Evolutionary conservation across 495 filamentous ascomycete species (phyloP), one percentile per base, ranked within the genome.

Genomic region (Penicillium pancosmium): DNA sequence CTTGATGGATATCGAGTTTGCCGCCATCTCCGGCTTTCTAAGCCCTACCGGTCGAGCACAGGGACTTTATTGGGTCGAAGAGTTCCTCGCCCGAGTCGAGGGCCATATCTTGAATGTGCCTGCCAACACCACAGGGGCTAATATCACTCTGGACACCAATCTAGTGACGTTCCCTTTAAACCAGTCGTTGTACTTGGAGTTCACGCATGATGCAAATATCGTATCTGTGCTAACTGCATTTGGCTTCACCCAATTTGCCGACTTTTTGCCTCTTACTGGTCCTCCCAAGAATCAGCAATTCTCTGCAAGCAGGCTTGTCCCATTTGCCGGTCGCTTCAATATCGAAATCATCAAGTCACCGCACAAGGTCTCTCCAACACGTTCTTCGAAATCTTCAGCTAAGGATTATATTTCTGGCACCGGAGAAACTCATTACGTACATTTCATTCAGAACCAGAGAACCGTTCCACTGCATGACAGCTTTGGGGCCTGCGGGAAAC

Each of bases 401-500:
- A 12, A 40, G 0, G 57, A 62, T 4, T 70, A 68, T 43, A 35
- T 64, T n/a, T 3, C 48, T 3, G 55, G 60, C 16, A 65, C 59
- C 7, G 51, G 25, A 10, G 71, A 76, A 55, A 88, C 83, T 4
- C 76, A 64, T 11, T 88, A 88, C 62, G 72, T 89, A 5, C 85
- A 88, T 66, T 87, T 89, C 66, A 67, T 88, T 9, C 73, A 86
- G 27, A 88, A 88, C 62, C 84, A 87, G 69, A 72, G 85, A 16
- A 88, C 84, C 0, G 54, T 89, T 0, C 86, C 86, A 2, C 70
- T 88, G 0, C 83, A 84, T 8, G 63, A 61, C 31, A 85, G 82
- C 56, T 81, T 84, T 49, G 62, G 79, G 11, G 79, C 76, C n/a
- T 89, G 86, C 66, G 83, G 79, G 15, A 56, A 73, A 1, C 70